These are phyloP conservation scores for Margaritispora aquatica DNA, from an alignment of 495 filamentous ascomycete species.

Conservation along the genomic window DNA sequence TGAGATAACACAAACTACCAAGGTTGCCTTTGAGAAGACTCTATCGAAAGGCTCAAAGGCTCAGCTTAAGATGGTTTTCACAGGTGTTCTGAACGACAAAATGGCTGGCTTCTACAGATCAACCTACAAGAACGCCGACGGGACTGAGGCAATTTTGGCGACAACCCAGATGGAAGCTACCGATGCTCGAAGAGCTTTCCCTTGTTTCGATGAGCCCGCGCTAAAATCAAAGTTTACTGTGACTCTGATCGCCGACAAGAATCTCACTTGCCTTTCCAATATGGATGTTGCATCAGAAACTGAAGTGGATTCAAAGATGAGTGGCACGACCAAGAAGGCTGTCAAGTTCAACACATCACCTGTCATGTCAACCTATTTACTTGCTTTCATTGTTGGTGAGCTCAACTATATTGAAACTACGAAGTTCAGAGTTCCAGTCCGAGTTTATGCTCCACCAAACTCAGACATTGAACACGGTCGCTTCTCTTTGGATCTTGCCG, in stretches of 20 bases:
- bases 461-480: slow-evolving; percentile 78
- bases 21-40: slow-evolving; percentile 53
- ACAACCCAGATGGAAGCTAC: slow-evolving; percentile 83
- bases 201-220: slow-evolving; percentile 63
- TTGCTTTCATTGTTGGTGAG: slow-evolving; percentile 72
- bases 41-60: slow-evolving; percentile 48
- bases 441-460: slow-evolving; percentile 83
- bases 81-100: slow-evolving; percentile 66
- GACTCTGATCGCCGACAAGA: slow-evolving; percentile 66
- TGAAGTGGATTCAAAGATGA: slow-evolving; percentile 47
- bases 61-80: slow-evolving; percentile 60
- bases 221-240: slow-evolving; percentile 69
- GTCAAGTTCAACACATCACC: slow-evolving; percentile 71
- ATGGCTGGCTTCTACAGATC: slow-evolving; percentile 82
- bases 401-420: slow-evolving; percentile 70
- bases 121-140: slow-evolving; percentile 53
- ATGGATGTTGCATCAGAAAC: slow-evolving; percentile 69
- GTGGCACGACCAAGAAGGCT: slow-evolving; percentile 53
- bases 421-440: slow-evolving; percentile 65
- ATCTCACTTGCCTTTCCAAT: slow-evolving; percentile 71
- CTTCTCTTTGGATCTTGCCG: slow-evolving; percentile 79
- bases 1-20: slow-evolving; percentile 57
- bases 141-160: slow-evolving; percentile 56
- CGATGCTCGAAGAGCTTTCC: slow-evolving; percentile 57
- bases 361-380: slow-evolving; percentile 71